Evolutionary conservation across 441 rosid genomes (phyloP), one percentile per base, ranked within the genome.

Genomic region (Syzygium syzygioides): DNA sequence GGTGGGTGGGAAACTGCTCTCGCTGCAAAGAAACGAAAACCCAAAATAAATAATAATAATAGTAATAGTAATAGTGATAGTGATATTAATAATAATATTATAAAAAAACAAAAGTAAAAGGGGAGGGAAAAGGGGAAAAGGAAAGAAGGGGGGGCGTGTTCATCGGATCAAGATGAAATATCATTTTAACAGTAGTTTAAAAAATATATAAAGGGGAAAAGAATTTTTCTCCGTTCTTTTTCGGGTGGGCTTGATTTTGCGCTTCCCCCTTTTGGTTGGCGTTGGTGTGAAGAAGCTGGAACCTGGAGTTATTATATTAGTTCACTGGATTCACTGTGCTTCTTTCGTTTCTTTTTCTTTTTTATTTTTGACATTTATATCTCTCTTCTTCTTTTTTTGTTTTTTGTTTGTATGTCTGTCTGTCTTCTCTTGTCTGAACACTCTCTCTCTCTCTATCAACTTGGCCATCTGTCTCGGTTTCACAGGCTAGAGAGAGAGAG

Each of bases 341-440:
- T 7, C 45, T 7, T 41, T 41, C 45, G 66, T 28, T 28, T 28
- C 66, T 18, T 28, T 13, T 60, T 30, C 13, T 15, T 13, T 13
- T 1, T 6, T 60, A 0, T 4, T 14, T 54, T 28, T 3, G 7
- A 41, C 7, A 7, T 60, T 60, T 60, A 5, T 5, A 12, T 60
- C 4, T 2, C 1, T 2, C 2, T 0, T 4, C n/a, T n/a, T 3
- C 2, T 5, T 26, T 25, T 2, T 14, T 14, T 4, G 14, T 26
- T 3, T 3, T 13, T 26, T 59, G 12, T 26, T 2, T 68, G 32
- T 28, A 8, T 5, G 66, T 26, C 66, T 19, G 79, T 57, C 62
- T 9, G 3, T 23, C 28, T 23, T 14, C 12, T 34, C 23, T 5
- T 1, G 26, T 68, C 59, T 3, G 57, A 7, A 55, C 25, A 3